Evolutionary conservation across 2,329 filamentous ascomycete genomes (phyloP).

Genomic region (Neonectria faginata): DNA sequence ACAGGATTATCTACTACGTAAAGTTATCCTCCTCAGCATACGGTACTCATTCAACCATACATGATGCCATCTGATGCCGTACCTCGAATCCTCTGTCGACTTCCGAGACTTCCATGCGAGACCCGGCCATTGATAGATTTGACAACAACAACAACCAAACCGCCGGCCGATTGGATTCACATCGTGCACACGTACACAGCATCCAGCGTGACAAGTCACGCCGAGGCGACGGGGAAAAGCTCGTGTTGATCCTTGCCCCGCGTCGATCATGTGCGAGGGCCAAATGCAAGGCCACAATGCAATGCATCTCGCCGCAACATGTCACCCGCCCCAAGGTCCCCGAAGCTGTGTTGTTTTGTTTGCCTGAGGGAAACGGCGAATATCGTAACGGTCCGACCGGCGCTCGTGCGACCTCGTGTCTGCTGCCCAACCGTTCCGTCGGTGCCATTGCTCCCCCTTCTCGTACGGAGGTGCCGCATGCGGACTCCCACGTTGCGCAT

Average conservation of each 20-base stretch:
- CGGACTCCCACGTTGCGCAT: slow-evolving; percentile 33
- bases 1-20: no score
- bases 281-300: neutral
- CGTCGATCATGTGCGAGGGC: neutral
- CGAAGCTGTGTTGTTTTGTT: neutral
- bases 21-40: no score
- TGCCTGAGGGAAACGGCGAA: neutral
- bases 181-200: neutral
- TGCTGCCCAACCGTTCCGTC: slow-evolving; percentile 38
- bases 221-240: neutral
- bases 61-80: neutral
- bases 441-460: slow-evolving; percentile 14
- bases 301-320: neutral
- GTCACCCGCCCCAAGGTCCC: no score
- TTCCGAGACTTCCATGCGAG: neutral
- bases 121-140: neutral
- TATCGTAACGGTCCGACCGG: slow-evolving; percentile 31
- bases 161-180: neutral
- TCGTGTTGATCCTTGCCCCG: neutral
- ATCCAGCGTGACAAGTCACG: neutral
- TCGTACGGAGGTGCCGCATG: slow-evolving; percentile 22
- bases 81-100: neutral
- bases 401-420: slow-evolving; percentile 43
- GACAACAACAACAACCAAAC: no score
- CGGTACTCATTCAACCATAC: no score